Percentiles rank a stretch among this genome's conserved stretches.
Evolutionary conservation across 768 basidiomycete genomes (phyloP).

Genomic region (Crucibulum laeve): DNA sequence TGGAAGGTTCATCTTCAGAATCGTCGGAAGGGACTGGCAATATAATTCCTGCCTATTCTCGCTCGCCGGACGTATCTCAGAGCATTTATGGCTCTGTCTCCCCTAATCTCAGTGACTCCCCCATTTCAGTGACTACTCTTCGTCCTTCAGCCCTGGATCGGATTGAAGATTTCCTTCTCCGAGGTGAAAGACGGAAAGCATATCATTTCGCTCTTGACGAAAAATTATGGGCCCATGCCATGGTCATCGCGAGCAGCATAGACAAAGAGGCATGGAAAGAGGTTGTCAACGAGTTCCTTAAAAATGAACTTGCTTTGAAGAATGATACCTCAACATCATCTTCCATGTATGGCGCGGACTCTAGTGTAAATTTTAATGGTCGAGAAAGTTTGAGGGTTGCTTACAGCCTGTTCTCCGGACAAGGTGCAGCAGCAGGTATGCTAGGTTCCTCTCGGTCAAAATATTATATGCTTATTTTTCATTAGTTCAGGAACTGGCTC

Average conservation of each 20-base stretch:
- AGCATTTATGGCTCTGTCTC: slow-evolving; percentile 3
- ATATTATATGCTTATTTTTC: slow-evolving; percentile 5
- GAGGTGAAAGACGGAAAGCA: slow-evolving; percentile 83
- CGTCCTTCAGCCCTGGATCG: slow-evolving; percentile 64
- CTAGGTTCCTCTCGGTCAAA: slow-evolving; percentile 8
- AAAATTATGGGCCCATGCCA: slow-evolving; percentile 92
- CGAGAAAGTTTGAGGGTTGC: slow-evolving; percentile 74
- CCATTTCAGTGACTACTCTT: slow-evolving; percentile 57
- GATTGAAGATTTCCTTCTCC: slow-evolving; percentile 74
- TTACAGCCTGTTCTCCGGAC: slow-evolving; percentile 82
- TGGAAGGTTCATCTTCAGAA: slow-evolving; percentile 20
- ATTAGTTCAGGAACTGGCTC: slow-evolving; percentile 71
- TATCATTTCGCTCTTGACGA: slow-evolving; percentile 86
- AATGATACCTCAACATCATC: slow-evolving; percentile 15
- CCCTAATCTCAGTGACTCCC: slow-evolving; percentile 33
- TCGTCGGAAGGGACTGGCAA: neutral
- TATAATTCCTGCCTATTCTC: neutral
- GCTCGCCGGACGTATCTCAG: slow-evolving; percentile 21
- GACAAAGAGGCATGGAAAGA: slow-evolving; percentile 95
- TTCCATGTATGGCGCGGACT: slow-evolving; percentile 1
- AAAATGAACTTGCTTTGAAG: slow-evolving; percentile 59
- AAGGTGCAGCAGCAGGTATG: slow-evolving; percentile 73
- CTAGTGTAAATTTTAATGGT: slow-evolving; percentile 29
- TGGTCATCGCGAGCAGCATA: slow-evolving; percentile 89
- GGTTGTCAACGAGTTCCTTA: slow-evolving; percentile 80